Conservation (phyloP, 139 green algal genomes). For the Chlorokybus atmophyticus region DNA sequence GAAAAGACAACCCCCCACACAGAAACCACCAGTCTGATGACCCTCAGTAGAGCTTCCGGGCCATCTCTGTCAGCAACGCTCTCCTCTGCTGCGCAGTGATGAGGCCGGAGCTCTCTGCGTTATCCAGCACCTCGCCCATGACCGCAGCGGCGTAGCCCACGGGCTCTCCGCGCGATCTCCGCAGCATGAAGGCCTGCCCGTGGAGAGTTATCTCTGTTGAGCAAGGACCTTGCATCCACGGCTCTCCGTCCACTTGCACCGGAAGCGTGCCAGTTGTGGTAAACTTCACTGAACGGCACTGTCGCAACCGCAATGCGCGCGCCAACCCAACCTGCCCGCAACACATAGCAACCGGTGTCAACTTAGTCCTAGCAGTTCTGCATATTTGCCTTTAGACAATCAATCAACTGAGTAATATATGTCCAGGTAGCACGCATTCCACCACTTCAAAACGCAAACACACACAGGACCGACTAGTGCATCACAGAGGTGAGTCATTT, state of each 20-base stretch:
- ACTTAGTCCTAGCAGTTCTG: not conserved
- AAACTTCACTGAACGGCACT: conserved; percentile 35
- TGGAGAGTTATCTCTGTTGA: conserved; percentile 21
- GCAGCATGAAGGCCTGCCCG: conserved; percentile 43
- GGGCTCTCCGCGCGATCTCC: conserved; percentile 32
- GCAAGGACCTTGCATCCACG: conserved; percentile 43
- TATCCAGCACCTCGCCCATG: conserved; percentile 46
- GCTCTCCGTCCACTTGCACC: conserved; percentile 59
- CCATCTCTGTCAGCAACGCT: conserved; percentile 37
- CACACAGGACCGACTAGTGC: conserved; percentile 2
- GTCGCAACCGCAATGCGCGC: conserved; percentile 42
- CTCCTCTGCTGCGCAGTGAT: conserved; percentile 40
- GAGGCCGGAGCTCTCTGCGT: conserved; percentile 19
- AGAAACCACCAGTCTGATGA: not conserved
- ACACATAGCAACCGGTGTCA: not conserved
- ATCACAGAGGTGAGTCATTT: conserved; percentile 12
- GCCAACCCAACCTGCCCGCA: conserved; percentile 16
- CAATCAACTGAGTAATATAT: not conserved
- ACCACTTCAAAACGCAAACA: conserved; percentile 3
- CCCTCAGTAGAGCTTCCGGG: conserved; percentile 27
- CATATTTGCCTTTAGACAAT: not conserved
- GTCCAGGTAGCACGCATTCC: not conserved
- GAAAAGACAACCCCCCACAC: not conserved
- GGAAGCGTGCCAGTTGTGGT: conserved; percentile 41
- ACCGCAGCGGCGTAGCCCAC: conserved; percentile 27